Conservation (phyloP, 2,329 filamentous ascomycete species). For the Fusarium tricinctum region DNA sequence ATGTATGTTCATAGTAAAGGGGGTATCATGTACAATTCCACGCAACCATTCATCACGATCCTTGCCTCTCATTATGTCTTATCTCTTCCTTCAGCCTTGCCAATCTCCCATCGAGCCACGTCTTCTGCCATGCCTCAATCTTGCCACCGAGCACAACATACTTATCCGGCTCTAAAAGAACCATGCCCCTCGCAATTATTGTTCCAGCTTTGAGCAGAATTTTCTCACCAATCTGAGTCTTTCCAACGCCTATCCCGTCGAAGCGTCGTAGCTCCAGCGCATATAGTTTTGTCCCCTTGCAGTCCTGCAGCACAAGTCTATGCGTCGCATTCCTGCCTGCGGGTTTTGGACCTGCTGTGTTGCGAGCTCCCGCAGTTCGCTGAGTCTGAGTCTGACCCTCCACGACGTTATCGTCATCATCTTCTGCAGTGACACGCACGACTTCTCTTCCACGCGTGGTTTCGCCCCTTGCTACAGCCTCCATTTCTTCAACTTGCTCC, state of each 20-base stretch:
- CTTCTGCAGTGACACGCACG: conserved; percentile 72
- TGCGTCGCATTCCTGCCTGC: conserved; percentile 72
- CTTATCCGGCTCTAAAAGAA: conserved; percentile 80
- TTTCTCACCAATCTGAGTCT: conserved; percentile 83
- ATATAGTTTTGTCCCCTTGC: conserved; percentile 75
- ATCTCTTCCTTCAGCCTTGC: conserved; percentile 74
- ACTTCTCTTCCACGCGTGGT: conserved; percentile 83
- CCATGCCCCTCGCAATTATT: conserved; percentile 78
- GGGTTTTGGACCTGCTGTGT: conserved; percentile 37
- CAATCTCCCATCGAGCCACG: conserved; percentile 81
- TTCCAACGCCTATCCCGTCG: conserved; percentile 73
- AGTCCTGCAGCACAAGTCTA: conserved; percentile 86
- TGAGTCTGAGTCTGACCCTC: conserved; percentile 53
- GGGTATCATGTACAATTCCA: conserved; percentile 38
- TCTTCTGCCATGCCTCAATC: conserved; percentile 83
- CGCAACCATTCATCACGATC: conserved; percentile 6
- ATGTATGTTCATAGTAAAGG: conserved; percentile 24
- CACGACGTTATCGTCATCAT: conserved; percentile 62
- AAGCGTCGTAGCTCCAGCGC: conserved; percentile 80
- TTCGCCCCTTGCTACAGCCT: conserved; percentile 80
- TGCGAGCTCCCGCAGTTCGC: conserved; percentile 13
- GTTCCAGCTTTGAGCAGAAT: conserved; percentile 76
- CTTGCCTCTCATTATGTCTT: conserved; percentile 51
- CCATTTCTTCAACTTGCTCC: conserved; percentile 88
- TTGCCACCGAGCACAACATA: conserved; percentile 88